Conservation (phyloP, 306 rosid species). For the Luffa acutangula region DNA sequence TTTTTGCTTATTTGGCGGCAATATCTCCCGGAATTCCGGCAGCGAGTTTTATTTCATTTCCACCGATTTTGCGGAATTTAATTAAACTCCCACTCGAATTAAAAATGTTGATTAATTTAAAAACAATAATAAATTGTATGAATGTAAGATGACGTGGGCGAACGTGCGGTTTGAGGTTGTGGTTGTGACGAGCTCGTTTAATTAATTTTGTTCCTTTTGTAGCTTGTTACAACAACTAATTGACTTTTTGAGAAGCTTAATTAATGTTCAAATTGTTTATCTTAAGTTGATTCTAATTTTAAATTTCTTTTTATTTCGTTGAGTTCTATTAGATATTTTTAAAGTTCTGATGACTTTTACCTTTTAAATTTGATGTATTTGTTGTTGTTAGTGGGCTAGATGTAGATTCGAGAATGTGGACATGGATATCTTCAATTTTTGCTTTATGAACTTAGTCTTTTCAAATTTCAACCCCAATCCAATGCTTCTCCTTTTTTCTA, state of each 20-base stretch:
- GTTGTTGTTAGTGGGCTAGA: too few species aligned
- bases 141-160: neutral
- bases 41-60: neutral
- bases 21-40: neutral
- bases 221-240: too few species aligned
- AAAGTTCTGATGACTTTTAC: too few species aligned
- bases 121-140: neutral
- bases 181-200: neutral
- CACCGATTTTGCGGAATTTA: neutral
- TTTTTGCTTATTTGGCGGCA: neutral
- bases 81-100: neutral
- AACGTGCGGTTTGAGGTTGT: neutral
- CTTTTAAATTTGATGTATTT: too few species aligned
- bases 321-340: too few species aligned
- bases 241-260: too few species aligned
- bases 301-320: too few species aligned
- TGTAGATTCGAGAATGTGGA: too few species aligned
- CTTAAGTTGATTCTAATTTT: too few species aligned
- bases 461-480: neutral
- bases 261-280: too few species aligned
- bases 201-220: neutral
- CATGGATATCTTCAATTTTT: neutral
- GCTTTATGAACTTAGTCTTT: neutral
- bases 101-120: neutral
- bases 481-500: neutral